phyloP scores from a whole-genome alignment of 768 basidiomycete genomes.

The Kwoniella sp. region DNA sequence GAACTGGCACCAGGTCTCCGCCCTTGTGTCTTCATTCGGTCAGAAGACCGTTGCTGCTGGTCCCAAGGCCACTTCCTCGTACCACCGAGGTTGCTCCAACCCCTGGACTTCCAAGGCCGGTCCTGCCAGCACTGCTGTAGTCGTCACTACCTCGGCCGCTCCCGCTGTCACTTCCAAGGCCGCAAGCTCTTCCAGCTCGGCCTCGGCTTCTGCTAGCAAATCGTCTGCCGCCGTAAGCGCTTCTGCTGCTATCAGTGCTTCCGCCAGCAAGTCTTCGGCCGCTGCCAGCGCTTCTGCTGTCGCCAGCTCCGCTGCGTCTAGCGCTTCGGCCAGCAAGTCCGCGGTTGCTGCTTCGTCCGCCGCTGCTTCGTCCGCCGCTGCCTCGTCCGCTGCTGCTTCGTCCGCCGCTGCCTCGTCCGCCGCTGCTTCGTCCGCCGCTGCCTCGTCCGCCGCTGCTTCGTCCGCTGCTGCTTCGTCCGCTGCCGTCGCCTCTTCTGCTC shows the following conservation, averaged over 20 bases:
- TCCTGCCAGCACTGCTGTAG: constrained; percentile 14
- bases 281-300: background rate
- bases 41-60: constrained; percentile 10
- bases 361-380: constrained; percentile 13
- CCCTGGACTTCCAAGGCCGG: constrained; percentile 23
- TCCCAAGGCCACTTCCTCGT: constrained; percentile 18
- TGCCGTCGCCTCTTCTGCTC: constrained; percentile 12
- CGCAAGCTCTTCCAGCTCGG: constrained; percentile 2
- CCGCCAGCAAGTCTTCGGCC: constrained; percentile 4
- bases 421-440: constrained; percentile 18
- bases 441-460: constrained; percentile 4
- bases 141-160: constrained; percentile 7
- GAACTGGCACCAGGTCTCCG: constrained; percentile 28
- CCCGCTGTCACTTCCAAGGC: constrained; percentile 19
- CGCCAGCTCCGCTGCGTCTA: background rate
- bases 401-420: constrained; percentile 18
- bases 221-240: background rate
- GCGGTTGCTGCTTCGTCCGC: constrained; percentile 13
- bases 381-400: constrained; percentile 14
- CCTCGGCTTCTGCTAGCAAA: constrained; percentile 11
- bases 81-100: constrained; percentile 26
- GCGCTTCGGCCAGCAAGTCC: constrained; percentile 6
- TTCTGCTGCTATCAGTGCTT: constrained; percentile 4
- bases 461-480: constrained; percentile 5
- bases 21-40: constrained; percentile 22